Percentiles rank a stretch among this genome's conserved stretches.
These are phyloP conservation scores for Eragrostis tef DNA, from an alignment of 202 grass and related monocot species.

Conservation along the genomic window DNA sequence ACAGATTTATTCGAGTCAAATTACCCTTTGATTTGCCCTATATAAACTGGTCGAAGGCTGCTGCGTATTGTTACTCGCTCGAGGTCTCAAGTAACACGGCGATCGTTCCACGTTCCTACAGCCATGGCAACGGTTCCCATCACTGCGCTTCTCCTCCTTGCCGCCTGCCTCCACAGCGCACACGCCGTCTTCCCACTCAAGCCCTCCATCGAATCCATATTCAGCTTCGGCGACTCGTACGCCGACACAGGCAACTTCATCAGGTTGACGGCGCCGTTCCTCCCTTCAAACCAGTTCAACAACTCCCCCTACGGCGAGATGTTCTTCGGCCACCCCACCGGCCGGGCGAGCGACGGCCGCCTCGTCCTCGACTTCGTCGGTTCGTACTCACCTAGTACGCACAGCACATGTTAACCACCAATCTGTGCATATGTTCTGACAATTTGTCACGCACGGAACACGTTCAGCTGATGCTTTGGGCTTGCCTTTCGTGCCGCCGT, in stretches of 20 bases:
- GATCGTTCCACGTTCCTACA: neutral
- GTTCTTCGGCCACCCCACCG: constrained; percentile 48
- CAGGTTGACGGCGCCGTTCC: neutral
- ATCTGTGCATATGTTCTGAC: neutral
- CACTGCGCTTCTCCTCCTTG: neutral
- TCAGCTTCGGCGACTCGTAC: constrained; percentile 57
- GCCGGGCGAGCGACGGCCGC: constrained; percentile 48
- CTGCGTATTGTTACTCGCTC: too few relatives aligned
- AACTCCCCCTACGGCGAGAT: constrained; percentile 39
- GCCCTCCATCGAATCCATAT: constrained; percentile 24
- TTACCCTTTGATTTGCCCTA: too few relatives aligned
- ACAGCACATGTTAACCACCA: too few relatives aligned
- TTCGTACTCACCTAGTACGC: neutral
- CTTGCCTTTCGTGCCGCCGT: constrained; percentile 57
- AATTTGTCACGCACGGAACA: neutral
- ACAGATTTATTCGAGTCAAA: too few relatives aligned
- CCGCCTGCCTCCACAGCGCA: neutral
- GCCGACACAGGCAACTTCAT: constrained; percentile 48
- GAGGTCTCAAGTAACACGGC: too few relatives aligned
- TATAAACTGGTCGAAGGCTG: too few relatives aligned
- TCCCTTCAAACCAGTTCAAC: neutral
- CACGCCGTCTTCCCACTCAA: neutral
- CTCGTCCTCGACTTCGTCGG: constrained; percentile 51
- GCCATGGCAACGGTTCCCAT: neutral
- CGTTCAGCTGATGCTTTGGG: constrained; percentile 37